phyloP scores from a whole-genome alignment of 148 eudicot species.

The Tetragonia tetragonoides region DNA sequence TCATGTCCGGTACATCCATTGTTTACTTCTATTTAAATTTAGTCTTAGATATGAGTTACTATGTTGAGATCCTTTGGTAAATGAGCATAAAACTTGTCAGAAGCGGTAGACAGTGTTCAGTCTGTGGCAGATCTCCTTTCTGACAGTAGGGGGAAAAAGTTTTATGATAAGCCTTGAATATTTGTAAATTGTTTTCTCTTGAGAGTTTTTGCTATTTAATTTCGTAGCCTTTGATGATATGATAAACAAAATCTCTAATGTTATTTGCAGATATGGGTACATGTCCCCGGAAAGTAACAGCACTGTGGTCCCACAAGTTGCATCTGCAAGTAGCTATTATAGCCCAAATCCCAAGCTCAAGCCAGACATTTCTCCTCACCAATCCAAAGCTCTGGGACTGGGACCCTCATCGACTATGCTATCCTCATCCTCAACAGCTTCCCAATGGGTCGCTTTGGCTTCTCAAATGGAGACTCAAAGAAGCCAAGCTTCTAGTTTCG shows the following conservation, averaged over 20 bases:
- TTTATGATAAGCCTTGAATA: too few relatives aligned
- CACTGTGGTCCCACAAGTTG: constrained; percentile 1
- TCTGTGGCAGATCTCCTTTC: background rate
- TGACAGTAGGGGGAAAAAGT: too few relatives aligned
- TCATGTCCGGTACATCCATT: constrained; percentile 11
- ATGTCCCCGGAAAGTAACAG: background rate
- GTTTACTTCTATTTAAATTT: background rate
- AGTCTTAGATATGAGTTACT: background rate
- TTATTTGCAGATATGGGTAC: constrained; percentile 21
- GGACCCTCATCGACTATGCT: constrained; percentile 8
- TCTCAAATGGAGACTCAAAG: constrained; percentile 10
- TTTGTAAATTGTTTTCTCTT: too few relatives aligned
- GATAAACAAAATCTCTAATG: background rate
- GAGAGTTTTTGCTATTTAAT: background rate
- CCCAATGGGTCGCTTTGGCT: constrained; percentile 26
- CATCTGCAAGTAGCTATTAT: constrained; percentile 20
- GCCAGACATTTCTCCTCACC: background rate
- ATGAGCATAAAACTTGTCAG: background rate
- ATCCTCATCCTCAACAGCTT: constrained; percentile 11
- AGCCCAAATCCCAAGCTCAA: background rate
- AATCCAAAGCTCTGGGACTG: background rate
- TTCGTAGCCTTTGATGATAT: background rate
- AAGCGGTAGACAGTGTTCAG: background rate
- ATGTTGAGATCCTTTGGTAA: background rate
- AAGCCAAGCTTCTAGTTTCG: constrained; percentile 9